phyloP scores from a whole-genome alignment of 2,329 filamentous ascomycete genomes.

The Arthroderma sp. region DNA sequence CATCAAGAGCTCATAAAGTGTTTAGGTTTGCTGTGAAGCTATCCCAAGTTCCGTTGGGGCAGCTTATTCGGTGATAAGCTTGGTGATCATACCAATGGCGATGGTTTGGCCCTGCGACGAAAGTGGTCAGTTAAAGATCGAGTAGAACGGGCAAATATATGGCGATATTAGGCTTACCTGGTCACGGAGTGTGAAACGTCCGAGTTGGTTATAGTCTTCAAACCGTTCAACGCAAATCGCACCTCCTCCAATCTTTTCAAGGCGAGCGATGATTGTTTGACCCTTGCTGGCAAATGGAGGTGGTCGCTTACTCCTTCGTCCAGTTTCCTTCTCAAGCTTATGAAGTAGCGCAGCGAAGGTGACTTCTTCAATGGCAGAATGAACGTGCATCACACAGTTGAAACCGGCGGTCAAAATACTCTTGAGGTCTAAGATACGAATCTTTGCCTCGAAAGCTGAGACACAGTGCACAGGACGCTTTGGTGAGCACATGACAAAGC shows the following conservation, averaged over 20 bases:
- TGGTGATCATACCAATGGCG: conserved; percentile 98
- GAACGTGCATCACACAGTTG: conserved; percentile 95
- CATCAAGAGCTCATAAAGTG: too few species aligned
- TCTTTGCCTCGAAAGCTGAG: conserved; percentile 82
- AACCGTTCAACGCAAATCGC: conserved; percentile 88
- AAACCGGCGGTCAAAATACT: conserved; percentile 87
- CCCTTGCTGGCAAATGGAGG: conserved; percentile 76
- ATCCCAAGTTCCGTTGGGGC: too few species aligned
- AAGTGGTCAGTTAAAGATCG: conserved; percentile 1
- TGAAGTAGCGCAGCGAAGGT: conserved; percentile 80
- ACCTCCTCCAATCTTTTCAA: conserved; percentile 75
- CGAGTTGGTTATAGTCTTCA: conserved; percentile 90
- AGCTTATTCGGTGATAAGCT: conserved; percentile 48
- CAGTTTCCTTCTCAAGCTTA: conserved; percentile 89
- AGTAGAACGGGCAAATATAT: conserved; percentile 1
- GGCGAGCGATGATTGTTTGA: conserved; percentile 77
- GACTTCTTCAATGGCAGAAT: conserved; percentile 94
- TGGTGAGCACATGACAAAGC: conserved; percentile 90
- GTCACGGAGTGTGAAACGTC: conserved; percentile 78
- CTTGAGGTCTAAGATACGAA: conserved; percentile 88
- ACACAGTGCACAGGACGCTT: conserved; percentile 91
- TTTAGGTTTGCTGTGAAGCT: too few species aligned
- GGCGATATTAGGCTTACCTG: conserved; percentile 44
- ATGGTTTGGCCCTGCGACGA: conserved; percentile 79
- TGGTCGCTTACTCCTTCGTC: conserved; percentile 80